A percentile compares a stretch with the other conserved stretches of the same genome.
These are phyloP conservation scores for Aspergillus sp. DNA, from an alignment of 2,329 filamentous ascomycete genomes.

Conservation along the genomic window DNA sequence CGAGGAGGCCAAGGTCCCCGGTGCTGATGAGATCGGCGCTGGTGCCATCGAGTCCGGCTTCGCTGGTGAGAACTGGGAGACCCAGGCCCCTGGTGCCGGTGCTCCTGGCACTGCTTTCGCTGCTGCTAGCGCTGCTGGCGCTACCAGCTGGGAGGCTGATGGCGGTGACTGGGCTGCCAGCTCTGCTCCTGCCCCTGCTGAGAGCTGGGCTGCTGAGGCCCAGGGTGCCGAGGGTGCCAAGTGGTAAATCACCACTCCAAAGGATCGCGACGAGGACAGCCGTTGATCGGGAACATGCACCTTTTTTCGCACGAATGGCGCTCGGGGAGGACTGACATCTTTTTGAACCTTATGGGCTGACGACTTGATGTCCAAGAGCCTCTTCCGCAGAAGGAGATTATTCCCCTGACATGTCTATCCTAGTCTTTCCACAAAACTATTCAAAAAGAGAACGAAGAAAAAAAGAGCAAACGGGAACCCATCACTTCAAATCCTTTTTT, in stretches of 20 bases:
- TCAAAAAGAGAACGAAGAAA: conserved; percentile 29
- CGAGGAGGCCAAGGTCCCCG: conserved; percentile 78
- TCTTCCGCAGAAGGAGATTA: conserved; percentile 17
- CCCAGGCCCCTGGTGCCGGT: conserved; percentile 61
- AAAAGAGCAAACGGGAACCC: conserved; percentile 32
- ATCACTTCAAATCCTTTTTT: conserved; percentile 23
- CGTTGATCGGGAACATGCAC: conserved; percentile 28
- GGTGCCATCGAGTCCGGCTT: conserved; percentile 78
- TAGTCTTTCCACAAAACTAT: conserved; percentile 34
- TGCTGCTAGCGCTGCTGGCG: conserved; percentile 67
- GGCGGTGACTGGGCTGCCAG: conserved; percentile 54
- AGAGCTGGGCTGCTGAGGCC: conserved; percentile 41
- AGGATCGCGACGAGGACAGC: conserved; percentile 26
- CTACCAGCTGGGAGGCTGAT: conserved; percentile 62
- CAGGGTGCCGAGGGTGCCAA: conserved; percentile 33
- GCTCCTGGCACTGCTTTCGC: conserved; percentile 65
- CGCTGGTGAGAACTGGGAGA: conserved; percentile 80
- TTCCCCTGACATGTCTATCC: conserved; percentile 40
- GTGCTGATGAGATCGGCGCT: conserved; percentile 79
- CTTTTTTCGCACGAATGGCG: conserved; percentile 22
- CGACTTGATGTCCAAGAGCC: conserved; percentile 2
- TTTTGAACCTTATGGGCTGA: conserved; percentile 2
- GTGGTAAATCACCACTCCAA: conserved; percentile 35
- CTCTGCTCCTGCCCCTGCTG: conserved; percentile 38
- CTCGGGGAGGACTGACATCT: conserved; percentile 19